Base-by-base conservation (phyloP, 805 yeast species). In the Torulaspora maleeae region DNA sequence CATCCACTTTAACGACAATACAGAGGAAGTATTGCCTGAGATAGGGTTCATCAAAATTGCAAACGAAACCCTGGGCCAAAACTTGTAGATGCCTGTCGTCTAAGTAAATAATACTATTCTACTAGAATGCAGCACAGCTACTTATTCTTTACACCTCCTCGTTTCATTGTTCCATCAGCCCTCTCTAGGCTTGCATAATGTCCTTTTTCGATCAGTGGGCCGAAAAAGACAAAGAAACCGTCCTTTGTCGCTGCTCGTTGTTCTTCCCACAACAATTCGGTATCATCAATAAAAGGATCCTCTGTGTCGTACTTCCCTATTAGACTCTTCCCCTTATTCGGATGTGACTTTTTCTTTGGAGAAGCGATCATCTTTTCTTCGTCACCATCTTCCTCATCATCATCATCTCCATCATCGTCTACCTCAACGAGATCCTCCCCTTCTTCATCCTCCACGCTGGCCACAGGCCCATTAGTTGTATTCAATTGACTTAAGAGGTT, bases 241-340 rank as follows among this genome's bases (percentile, higher is more conserved):
- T 93, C 98, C 53, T 85, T 85, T 0, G 96, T 89, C 1, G 91
- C 81, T 2, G 91, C 90, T 7, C 95, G 81, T 58, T 86, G 95
- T 63, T 90, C 96, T 66, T 93, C 99, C 85, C 93, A 85, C 46
- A 80, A 77, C 55, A 89, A 70, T 66, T 93, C 99, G 12, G 87
- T 78, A 66, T 93, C 99, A 68, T 93, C 99, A 47, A 93, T 93
- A 59, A 93, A 93, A 2, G 98, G 99, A 65, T 93, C 99, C 49
- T 86, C 82, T 39, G 79, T 73, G 62, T 93, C 99, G 66, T 93
- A 93, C 60, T 86, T 88, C 2, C 96, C 96, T 28, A 89, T 87
- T 52, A 85, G 78, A 43, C 89, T 77, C 58, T 83, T 83, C 32
- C 78, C 74, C 56, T 72, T 72, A 58, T 72, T 74, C 38, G 67